Evolutionary conservation across 345 rosid genomes (phyloP), one percentile per base, ranked within the genome.

Genomic region (Sonneratia alba): DNA sequence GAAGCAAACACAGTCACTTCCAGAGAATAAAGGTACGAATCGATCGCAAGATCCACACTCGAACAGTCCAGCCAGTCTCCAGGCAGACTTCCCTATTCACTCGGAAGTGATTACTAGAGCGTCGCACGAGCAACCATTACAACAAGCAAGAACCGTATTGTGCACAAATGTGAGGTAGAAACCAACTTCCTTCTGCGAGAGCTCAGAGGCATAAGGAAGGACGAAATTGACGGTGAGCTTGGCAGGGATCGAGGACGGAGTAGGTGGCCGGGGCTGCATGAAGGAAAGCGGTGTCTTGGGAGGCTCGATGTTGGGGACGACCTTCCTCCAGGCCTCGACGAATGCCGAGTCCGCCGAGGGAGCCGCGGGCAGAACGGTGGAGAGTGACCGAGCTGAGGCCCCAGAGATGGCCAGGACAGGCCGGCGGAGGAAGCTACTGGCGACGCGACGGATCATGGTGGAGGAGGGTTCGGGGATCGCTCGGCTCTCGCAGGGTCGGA

Each of bases 201-300:
- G 75, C 74, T 81, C 83, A 10, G 85, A 83, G 32, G 82, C 75
- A 66, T 79, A 85, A 11, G 88, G 86, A 51, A 83, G 83, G 65
- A 81, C 86, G 77, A 85, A 81, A 76, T 83, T 85, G 81, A 83
- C 78, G 8, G 85, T 83, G 71, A 85, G 82, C 77, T 83, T 85
- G 37, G 83, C 13, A 19, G 88, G 88, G 62, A 85, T 83, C 40
- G 88, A 71, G 11, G 85, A 38, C 16, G 86, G 79, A 36, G 78
- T 71, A 12, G 79, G 68, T 0, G 82, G 85, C 22, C 83, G 80
- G 37, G 82, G 69, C 70, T 64, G 63, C 86, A 83, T 81, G 85
- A 77, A 85, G 16, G 83, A 70, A n/a, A 80, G 77, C 43, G 86
- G 88, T 7, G 80, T 81, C 77, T 76, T 83, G 27, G 88, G 86